Percentiles rank a stretch among this genome's conserved stretches.
Conservation (phyloP, 2,329 filamentous ascomycete genomes). For the Truncatella angustata region DNA sequence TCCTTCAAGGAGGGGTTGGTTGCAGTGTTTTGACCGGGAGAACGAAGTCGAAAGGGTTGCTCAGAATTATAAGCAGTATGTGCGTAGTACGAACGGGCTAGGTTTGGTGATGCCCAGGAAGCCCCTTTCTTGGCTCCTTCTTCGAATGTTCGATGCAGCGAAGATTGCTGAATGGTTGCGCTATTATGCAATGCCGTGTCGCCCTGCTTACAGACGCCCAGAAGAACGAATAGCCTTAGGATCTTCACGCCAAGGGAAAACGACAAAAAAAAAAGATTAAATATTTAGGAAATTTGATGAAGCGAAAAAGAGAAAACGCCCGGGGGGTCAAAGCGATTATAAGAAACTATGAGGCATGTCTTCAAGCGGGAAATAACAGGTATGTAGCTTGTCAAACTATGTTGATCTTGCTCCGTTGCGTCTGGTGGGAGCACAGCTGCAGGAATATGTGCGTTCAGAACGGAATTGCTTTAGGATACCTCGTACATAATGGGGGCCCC, state of each 20-base stretch:
- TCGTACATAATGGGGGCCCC: neutral
- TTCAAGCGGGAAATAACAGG: slow-evolving; percentile 1
- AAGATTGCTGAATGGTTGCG: neutral
- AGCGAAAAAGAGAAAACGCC: neutral
- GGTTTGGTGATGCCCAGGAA: slow-evolving; percentile 5
- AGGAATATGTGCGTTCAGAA: slow-evolving; percentile 5
- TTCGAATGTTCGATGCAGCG: slow-evolving; percentile 12
- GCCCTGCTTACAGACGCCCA: neutral
- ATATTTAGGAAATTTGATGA: too few species aligned
- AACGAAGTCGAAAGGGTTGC: neutral
- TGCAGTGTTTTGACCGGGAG: neutral
- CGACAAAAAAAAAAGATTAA: neutral
- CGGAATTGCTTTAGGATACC: neutral
- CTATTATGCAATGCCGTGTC: neutral
- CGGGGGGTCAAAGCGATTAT: slow-evolving; percentile 3
- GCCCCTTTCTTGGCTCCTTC: slow-evolving; percentile 11
- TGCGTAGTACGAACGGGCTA: neutral
- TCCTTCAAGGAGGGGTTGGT: neutral
- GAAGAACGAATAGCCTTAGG: slow-evolving; percentile 1
- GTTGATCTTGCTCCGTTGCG: slow-evolving; percentile 6
- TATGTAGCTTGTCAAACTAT: slow-evolving; percentile 5
- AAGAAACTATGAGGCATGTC: slow-evolving; percentile 5
- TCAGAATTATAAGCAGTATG: neutral
- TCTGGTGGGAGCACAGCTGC: neutral
- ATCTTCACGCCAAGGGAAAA: slow-evolving; percentile 11